Evolutionary conservation across 345 rosid genomes (phyloP), one percentile per base, ranked within the genome.

Genomic region (Acer campestre): DNA sequence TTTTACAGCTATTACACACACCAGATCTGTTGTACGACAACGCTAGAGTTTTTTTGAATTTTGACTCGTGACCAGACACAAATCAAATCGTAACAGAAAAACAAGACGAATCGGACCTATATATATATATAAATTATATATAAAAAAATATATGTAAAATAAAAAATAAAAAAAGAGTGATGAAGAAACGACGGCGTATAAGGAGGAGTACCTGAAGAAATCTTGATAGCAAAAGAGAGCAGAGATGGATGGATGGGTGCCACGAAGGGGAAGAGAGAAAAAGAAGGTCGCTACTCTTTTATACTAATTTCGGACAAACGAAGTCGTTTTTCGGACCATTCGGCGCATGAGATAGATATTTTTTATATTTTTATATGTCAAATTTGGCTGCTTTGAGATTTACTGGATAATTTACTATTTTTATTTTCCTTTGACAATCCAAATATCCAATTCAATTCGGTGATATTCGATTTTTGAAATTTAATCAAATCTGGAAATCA

Each of bases 191-290:
- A 42, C 46, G 46, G 46, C 46, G 46, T 42, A 42, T 42, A 0
- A 42, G 1, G 8, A 17, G 62, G 35, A 35, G 20, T 68, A 85
- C 86, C 90, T 81, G 77, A 66, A 68, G 73, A 79, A 82, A 77
- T 42, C 46, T 68, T 77, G 59, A 80, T 73, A 68, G 77, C 75
- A 76, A 51, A 51, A 78, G 75, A 61, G 62, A 62, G 16, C 46
- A 70, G 55, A 68, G 84, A 70, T 23, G 44, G 68, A 68, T 35
- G 16, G 8, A 31, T 0, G 48, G 78, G 16, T 58, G 80, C 87
- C 89, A 77, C 87, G 73, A 48, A 51, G 75, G 70, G 55, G 68
- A 53, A 20, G 2, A 1, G 0, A 10, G 0, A 10, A 1, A 1
- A 0, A 1, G 2, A 16, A 8, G 3, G 16, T 13, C 4, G 53